phyloP scores from a whole-genome alignment of 2,329 filamentous ascomycete species.

The Aschersonia sp. region DNA sequence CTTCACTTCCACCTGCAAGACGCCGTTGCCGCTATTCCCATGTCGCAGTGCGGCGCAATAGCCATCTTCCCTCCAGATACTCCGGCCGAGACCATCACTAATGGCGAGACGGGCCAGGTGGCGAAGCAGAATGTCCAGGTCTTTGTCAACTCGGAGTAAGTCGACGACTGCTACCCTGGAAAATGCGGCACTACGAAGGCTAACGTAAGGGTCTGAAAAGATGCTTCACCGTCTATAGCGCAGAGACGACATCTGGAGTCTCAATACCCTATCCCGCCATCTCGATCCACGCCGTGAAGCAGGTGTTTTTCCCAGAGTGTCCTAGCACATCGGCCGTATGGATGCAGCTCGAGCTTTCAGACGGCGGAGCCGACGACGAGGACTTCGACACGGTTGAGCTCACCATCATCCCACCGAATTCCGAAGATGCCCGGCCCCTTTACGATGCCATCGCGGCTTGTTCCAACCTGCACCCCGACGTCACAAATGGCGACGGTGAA shows the following conservation, averaged over 20 bases:
- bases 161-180: not conserved
- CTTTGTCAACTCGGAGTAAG: conserved; percentile 44
- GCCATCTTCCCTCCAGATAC: conserved; percentile 34
- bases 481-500: conserved; percentile 40
- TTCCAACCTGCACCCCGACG: conserved; percentile 64
- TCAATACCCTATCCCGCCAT: conserved; percentile 62
- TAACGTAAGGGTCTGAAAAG: conserved; percentile 6
- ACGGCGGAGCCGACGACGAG: conserved; percentile 43
- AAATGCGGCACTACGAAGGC: not conserved
- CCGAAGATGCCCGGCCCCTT: conserved; percentile 24
- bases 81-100: conserved; percentile 11
- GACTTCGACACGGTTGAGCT: conserved; percentile 54
- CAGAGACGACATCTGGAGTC: conserved; percentile 40
- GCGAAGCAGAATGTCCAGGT: conserved; percentile 37
- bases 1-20: conserved; percentile 48
- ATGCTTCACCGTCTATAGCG: conserved; percentile 48
- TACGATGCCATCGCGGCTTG: conserved; percentile 61
- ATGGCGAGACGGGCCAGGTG: conserved; percentile 18
- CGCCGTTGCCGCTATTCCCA: conserved; percentile 43
- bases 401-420: conserved; percentile 41
- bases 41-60: conserved; percentile 37
- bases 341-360: conserved; percentile 53
- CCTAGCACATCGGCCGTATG: conserved; percentile 37
- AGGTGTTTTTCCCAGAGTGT: conserved; percentile 26
- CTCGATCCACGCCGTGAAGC: conserved; percentile 61